Base-by-base conservation (phyloP, 352 stramenopile species). In the Globisporangium sylvaticum region DNA sequence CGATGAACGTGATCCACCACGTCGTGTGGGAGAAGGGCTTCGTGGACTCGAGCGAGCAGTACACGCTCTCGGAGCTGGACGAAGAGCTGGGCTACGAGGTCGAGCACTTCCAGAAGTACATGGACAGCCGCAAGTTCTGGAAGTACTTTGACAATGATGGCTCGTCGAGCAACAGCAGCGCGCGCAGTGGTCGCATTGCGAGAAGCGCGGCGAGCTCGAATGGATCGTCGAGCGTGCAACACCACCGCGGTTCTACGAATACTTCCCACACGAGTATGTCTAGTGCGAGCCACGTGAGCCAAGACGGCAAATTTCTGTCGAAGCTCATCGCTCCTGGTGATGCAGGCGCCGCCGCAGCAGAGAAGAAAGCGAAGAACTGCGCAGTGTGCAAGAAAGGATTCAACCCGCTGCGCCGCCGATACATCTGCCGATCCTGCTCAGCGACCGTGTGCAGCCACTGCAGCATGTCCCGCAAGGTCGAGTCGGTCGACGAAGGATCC, bases 1-100 rank as follows among this genome's bases (percentile, higher is more conserved):
- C 76, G 9, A 95, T 94, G 87, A 95, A 95, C 59, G 58, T 93
- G 31, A 72, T 95, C 39, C 87, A 95, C 68, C 87, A 95, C 74
- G 79, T 94, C 48, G 79, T 92, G 62, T 95, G 87, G 87, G 81
- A 90, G 56, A 88, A 89, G 32, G 85, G 91, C 64, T 95, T 95
- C 68, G 71, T 84, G n/a, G 85, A 94, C 63, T 88, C 79, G 22
- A 71, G 74, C 48, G 87, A 95, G 61, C 81, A 86, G 24, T 95
- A 84, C 70, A 87, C 83, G 60, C 81, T 95, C 66, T 73, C 75
- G 5, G 73, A 85, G 18, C 50, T 88, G 31, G 75, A 89, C 37
- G 75, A 83, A 53, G 81, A 92, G 25, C 68, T 71, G 53, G 79
- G 79, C 57, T 91, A 92, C 68, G 69, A 88, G 50, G 65, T 90